Conservation (phyloP, 1,284 basidiomycete genomes). For the Ganoderma lucidum region DNA sequence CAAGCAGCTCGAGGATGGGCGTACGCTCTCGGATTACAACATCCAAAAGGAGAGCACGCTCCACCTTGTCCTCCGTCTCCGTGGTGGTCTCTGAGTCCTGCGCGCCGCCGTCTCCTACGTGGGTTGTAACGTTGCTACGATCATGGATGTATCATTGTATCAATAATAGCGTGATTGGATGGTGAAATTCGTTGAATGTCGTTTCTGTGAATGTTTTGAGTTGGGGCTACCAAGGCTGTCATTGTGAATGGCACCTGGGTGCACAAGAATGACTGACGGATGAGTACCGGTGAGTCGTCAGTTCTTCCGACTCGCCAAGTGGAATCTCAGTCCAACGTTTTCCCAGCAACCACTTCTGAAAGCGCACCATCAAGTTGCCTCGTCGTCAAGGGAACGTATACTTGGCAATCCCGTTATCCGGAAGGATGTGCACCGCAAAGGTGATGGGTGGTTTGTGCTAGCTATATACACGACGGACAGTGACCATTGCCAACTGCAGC, state of each 20-base stretch:
- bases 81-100: constrained; percentile 62
- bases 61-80: constrained; percentile 78
- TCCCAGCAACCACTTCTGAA: no score
- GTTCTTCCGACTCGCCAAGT: no score
- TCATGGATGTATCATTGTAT: constrained; percentile 27
- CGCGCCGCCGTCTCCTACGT: neutral
- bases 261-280: no score
- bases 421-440: neutral
- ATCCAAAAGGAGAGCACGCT: constrained; percentile 76
- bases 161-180: constrained; percentile 22
- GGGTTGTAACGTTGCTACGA: constrained; percentile 17
- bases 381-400: neutral
- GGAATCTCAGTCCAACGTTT: no score
- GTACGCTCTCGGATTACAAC: constrained; percentile 53
- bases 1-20: constrained; percentile 40
- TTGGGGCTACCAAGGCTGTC: no score
- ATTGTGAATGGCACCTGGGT: no score
- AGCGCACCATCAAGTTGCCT: no score
- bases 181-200: constrained; percentile 9
- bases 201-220: no score
- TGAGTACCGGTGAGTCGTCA: no score
- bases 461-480: no score
- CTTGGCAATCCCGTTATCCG: neutral
- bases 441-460: no score
- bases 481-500: no score